phyloP scores from a whole-genome alignment of 176 grass and related monocot genomes.

The Carex myosuroides region DNA sequence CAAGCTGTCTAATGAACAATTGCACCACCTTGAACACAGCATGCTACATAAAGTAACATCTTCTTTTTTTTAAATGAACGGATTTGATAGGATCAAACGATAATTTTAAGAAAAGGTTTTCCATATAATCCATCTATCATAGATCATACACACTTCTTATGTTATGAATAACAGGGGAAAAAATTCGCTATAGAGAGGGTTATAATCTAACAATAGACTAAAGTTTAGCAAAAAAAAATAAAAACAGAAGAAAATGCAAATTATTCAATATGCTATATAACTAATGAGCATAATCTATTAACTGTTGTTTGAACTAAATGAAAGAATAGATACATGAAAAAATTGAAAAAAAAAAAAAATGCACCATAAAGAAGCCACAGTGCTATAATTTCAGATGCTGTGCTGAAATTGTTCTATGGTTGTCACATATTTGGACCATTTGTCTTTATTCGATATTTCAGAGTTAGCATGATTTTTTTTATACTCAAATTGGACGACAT shows the following conservation, averaged over 20 bases:
- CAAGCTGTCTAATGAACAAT: neutral
- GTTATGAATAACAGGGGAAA: no score
- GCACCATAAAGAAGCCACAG: neutral
- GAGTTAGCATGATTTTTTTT: neutral
- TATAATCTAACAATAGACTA: no score
- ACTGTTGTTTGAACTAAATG: neutral
- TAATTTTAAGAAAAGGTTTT: no score
- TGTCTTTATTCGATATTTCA: neutral
- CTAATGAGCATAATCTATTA: no score
- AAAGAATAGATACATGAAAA: neutral
- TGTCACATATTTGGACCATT: neutral
- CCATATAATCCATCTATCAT: no score
- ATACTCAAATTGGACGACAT: neutral
- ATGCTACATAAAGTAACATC: neutral
- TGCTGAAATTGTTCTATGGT: neutral
- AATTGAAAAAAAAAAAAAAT: neutral
- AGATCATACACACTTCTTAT: no score
- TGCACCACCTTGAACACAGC: neutral
- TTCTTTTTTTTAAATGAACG: no score
- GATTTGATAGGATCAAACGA: no score
- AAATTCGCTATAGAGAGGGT: no score
- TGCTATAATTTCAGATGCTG: neutral
- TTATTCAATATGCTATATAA: no score
- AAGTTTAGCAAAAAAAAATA: neutral
- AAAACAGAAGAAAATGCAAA: neutral